Percentiles rank a stretch among this genome's conserved stretches.
Evolutionary conservation across 1,139 yeast genomes (phyloP).

Genomic region (Kazachstania sp.): DNA sequence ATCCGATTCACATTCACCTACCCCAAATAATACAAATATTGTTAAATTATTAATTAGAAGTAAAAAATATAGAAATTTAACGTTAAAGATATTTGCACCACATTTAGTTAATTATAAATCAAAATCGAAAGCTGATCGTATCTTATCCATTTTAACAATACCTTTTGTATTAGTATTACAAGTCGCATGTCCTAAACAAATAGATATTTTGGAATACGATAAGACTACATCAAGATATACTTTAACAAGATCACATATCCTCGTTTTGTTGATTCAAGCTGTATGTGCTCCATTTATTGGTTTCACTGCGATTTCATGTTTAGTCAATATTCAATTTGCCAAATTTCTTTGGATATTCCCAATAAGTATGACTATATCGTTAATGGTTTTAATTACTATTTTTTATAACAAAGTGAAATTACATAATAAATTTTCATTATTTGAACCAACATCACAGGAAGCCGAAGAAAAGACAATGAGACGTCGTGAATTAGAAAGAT

Average conservation of each 20-base stretch:
- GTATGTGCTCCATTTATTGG: conserved; percentile 19
- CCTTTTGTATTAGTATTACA: conserved; percentile 28
- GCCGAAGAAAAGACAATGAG: conserved; percentile 13
- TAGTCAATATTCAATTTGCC: conserved; percentile 10
- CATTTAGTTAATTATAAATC: conserved; percentile 22
- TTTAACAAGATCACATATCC: conserved; percentile 11
- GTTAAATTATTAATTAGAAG: conserved; percentile 1
- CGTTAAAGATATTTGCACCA: conserved; percentile 20
- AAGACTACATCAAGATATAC: conserved; percentile 10
- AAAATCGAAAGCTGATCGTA: conserved; percentile 19
- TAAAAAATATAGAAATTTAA: conserved; percentile 8
- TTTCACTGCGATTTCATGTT: conserved; percentile 13
- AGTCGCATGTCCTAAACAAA: conserved; percentile 25
- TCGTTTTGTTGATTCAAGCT: conserved; percentile 18
- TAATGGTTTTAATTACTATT: conserved; percentile 7
- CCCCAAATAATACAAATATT: neutral
- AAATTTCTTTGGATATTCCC: conserved; percentile 14
- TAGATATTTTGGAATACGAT: conserved; percentile 16
- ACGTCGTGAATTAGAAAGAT: conserved; percentile 15
- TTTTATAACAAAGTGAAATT: conserved; percentile 10
- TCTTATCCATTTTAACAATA: conserved; percentile 20
- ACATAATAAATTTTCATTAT: conserved; percentile 20
- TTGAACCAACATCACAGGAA: conserved; percentile 6
- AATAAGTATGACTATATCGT: conserved; percentile 6
- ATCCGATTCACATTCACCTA: neutral